Base-by-base conservation (phyloP, 2,329 filamentous ascomycete species). In the Colletotrichum sp. region DNA sequence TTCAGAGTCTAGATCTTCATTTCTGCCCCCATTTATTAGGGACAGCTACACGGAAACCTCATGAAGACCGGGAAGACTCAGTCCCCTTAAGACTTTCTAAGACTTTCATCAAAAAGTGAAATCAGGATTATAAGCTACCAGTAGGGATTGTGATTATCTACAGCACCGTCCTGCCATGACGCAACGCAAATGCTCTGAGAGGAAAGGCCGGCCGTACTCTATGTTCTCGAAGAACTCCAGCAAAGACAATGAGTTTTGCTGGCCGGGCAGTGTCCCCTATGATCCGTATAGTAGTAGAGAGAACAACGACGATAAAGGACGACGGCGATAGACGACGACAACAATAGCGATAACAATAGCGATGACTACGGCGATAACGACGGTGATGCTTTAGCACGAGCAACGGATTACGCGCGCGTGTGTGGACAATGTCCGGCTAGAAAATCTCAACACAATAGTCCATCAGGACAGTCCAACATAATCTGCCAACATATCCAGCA, bases 31-130 rank as follows among this genome's bases (percentile, higher is more conserved):
- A 9, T 38, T 38, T 38, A 9, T 38, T 1, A 38, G 8, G 36
- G 36, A 38, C 36, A 18, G 16, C 36, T 18, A n/a, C 36, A 43
- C 4, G 16, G 2, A 5, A 38, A 8, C 4, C 7, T 9, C 36
- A 38, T 3, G 4, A 9, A 9, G 4, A 10, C 16, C 2, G 16
- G 16, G 4, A 18, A 43, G 8, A 43, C 4, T 0, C 8, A 18
- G 8, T 18, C 1, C 4, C 1, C 8, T 10, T 3, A 5, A 43
- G 36, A 18, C 7, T 18, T 43, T 43, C 36, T 43, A 9, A 5
- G 16, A 5, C 36, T 43, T 43, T 1, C 16, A n/a, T 10, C 16
- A 18, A 2, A 18, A 16, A 10, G 1, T 18, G 7, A 43, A 18
- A 43, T 43, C 8, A 18, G 4, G 36, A 5, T 43, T 43, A 0